Evolutionary conservation across 2,329 filamentous ascomycete genomes (phyloP).

Genomic region (Plenodomus biglobosus): DNA sequence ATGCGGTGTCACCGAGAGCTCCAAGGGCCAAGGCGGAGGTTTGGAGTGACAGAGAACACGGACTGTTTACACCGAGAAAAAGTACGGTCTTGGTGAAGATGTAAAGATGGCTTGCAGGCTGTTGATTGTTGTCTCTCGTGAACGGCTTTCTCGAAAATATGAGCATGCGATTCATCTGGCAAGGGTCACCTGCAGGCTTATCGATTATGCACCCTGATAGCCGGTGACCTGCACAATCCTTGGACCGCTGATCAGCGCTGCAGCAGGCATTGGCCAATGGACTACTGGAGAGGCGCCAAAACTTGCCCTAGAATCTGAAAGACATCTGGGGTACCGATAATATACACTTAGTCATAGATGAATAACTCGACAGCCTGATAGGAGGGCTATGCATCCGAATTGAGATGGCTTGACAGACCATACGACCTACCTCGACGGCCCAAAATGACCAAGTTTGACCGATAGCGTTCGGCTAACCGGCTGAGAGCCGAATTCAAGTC

Average conservation of each 20-base stretch:
- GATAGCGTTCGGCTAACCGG: no score
- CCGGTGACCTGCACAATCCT: not conserved
- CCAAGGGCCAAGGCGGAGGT: conserved; percentile 14
- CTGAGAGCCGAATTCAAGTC: no score
- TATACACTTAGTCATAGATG: not conserved
- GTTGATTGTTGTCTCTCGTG: conserved; percentile 22
- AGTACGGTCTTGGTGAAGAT: conserved; percentile 1
- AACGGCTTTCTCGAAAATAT: conserved; percentile 10
- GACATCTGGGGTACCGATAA: not conserved
- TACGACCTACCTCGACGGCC: no score
- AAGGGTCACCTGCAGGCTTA: conserved; percentile 24
- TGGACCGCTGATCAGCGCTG: conserved; percentile 28
- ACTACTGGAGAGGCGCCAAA: conserved; percentile 4
- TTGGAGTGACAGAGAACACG: conserved; percentile 10
- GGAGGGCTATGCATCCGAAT: not conserved
- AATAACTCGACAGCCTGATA: not conserved
- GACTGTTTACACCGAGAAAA: not conserved
- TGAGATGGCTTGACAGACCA: no score
- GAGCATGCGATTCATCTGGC: conserved; percentile 23
- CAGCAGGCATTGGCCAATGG: conserved; percentile 27
- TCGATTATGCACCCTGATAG: conserved; percentile 25
- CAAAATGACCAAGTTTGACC: no score
- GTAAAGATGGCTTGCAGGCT: conserved; percentile 12
- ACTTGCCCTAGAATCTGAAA: not conserved
- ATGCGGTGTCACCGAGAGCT: conserved; percentile 31